Base-by-base conservation (phyloP, 495 filamentous ascomycete species). In the Daldinia decipiens region DNA sequence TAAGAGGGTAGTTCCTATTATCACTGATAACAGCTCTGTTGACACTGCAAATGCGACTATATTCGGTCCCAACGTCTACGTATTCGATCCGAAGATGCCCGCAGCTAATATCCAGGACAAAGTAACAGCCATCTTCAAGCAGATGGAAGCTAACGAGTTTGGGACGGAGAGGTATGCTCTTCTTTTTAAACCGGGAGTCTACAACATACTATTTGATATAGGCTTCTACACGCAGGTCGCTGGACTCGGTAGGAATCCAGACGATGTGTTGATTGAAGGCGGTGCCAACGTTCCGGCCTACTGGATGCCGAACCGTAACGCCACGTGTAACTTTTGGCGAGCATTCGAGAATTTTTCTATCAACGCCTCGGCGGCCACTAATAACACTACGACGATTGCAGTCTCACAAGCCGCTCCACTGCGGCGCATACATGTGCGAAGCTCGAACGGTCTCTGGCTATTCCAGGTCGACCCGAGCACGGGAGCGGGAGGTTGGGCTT, bases 101-200 rank as follows among this genome's bases (percentile, higher is more conserved):
- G 68, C 62, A 27, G 55, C 60, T 24, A 65, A 56, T 12, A 72
- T 78, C 17, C 76, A 78, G 32, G 65, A 61, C 13, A 74, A 62
- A 47, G 63, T 57, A 31, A 73, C 66, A 7, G 34, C 56, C n/a
- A 65, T 78, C 9, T 78, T 78, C 61, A 68, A 69, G n/a, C 65
- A 73, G 64, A 78, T 78, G 76, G 76, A 78, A 45, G 71, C 71
- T n/a, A 78, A 78, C 17, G 76, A 78, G 55, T 78, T 78, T 11
- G 74, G 74, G 2, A 13, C 63, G 8, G 73, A 76, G 26, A 63
- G 76, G 1, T 78, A 78, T 40, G 76, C 76, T 4, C 59, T 78
- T 27, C 71, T 78, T 11, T 78, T 78, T 36, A 73, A 72, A 31
- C 76, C 76, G 1, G 76, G 76, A 0, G 68, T 57, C 26, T 78